Evolutionary conservation across 2,329 filamentous ascomycete genomes (phyloP).

Genomic region (Teratosphaeria epicoccoides): DNA sequence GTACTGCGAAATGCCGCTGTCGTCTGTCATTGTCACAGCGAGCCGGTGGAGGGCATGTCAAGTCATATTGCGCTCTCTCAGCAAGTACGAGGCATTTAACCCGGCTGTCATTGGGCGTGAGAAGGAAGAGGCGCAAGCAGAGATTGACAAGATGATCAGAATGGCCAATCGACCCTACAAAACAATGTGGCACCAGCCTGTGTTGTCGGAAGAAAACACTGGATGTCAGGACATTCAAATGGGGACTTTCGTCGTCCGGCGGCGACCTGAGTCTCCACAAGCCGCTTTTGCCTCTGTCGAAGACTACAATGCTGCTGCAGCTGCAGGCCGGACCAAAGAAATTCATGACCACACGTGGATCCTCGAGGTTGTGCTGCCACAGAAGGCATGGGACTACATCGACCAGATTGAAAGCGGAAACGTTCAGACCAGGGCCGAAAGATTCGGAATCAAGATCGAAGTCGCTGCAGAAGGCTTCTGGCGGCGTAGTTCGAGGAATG

Average conservation of each 20-base stretch:
- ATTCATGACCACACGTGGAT: neutral
- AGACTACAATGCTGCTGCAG: neutral
- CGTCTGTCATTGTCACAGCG: neutral
- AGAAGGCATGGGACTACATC: neutral
- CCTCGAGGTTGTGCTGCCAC: neutral
- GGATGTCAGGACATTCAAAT: neutral
- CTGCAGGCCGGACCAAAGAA: neutral
- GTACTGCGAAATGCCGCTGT: neutral
- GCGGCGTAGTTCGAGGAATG: neutral
- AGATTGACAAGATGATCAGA: neutral
- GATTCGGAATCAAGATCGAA: neutral
- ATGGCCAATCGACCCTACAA: neutral
- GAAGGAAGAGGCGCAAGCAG: neutral
- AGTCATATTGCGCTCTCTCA: neutral
- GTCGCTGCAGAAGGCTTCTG: neutral
- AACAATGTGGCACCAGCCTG: neutral
- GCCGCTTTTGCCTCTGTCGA: neutral
- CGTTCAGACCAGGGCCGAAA: neutral
- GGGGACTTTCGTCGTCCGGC: neutral
- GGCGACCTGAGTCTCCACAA: neutral
- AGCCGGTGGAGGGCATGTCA: neutral
- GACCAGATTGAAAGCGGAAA: neutral
- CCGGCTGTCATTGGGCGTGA: neutral
- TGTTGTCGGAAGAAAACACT: neutral
- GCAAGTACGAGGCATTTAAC: neutral